Evolutionary conservation across 176 grass and related monocot genomes (phyloP).

Genomic region (Ananas comosus): DNA sequence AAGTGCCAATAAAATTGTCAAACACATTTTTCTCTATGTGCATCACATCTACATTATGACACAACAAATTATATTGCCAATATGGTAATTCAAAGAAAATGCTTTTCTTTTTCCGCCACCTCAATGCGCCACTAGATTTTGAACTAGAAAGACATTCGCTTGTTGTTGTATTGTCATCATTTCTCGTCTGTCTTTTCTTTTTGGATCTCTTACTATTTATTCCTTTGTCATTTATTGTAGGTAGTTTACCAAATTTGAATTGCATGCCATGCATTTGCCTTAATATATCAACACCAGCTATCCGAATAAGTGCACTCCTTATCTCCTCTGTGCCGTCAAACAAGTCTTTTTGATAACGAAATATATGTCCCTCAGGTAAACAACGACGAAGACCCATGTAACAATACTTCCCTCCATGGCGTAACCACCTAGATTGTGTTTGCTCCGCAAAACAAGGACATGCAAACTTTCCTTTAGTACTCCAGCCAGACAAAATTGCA

Average conservation of each 20-base stretch:
- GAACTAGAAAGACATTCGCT: background rate
- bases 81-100: no score
- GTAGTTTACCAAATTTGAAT: background rate
- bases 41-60: no score
- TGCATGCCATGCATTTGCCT: slow-evolving; percentile 9
- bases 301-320: background rate
- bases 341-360: background rate
- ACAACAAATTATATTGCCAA: no score
- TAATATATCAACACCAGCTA: slow-evolving; percentile 2
- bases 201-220: no score
- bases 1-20: no score
- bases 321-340: background rate
- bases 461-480: slow-evolving; percentile 10
- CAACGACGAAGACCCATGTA: background rate
- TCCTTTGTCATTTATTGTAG: no score
- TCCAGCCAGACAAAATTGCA: slow-evolving; percentile 12
- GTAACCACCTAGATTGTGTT: background rate
- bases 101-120: no score
- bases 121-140: background rate
- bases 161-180: no score
- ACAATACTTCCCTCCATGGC: slow-evolving; percentile 4
- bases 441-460: slow-evolving; percentile 5
- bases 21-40: no score
- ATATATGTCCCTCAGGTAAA: background rate
- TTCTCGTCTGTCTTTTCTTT: no score